These are phyloP conservation scores for Gnomoniopsis sp. DNA, from an alignment of 2,329 filamentous ascomycete genomes.

Conservation along the genomic window DNA sequence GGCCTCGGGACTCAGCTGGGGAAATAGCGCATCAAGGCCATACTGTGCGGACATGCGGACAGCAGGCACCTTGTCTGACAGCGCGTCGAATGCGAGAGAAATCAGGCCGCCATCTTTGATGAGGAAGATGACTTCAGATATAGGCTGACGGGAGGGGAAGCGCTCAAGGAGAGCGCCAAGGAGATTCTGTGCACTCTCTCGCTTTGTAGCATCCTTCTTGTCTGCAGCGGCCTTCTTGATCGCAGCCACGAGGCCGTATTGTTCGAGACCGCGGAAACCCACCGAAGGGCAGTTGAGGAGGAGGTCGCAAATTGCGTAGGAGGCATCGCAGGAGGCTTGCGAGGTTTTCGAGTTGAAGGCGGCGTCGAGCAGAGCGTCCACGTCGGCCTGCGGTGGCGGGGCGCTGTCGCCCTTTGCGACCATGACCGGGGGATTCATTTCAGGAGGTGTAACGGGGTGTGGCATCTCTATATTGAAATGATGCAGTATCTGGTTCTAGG, in stretches of 20 bases:
- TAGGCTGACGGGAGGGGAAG: slow-evolving; percentile 71
- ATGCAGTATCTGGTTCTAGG: background rate
- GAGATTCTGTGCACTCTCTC: slow-evolving; percentile 93
- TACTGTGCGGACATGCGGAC: slow-evolving; percentile 93
- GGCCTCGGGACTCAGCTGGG: slow-evolving; percentile 74
- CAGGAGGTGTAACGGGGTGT: slow-evolving; percentile 19
- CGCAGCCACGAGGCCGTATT: slow-evolving; percentile 54
- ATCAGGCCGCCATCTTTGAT: slow-evolving; percentile 76
- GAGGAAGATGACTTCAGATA: slow-evolving; percentile 78
- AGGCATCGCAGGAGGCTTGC: slow-evolving; percentile 62
- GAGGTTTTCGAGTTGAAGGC: slow-evolving; percentile 70
- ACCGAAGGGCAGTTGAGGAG: slow-evolving; percentile 46
- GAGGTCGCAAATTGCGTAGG: slow-evolving; percentile 59
- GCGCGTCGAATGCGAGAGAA: slow-evolving; percentile 70
- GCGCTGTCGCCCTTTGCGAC: slow-evolving; percentile 29
- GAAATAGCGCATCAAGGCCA: slow-evolving; percentile 84
- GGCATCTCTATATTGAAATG: slow-evolving; percentile 20
- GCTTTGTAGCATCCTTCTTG: slow-evolving; percentile 84
- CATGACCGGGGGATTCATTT: slow-evolving; percentile 22
- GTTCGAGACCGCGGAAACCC: slow-evolving; percentile 48
- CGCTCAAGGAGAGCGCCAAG: slow-evolving; percentile 91
- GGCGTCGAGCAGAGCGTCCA: slow-evolving; percentile 60
- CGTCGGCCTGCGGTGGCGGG: slow-evolving; percentile 63
- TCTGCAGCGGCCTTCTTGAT: slow-evolving; percentile 74
- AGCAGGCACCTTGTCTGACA: slow-evolving; percentile 85